A percentile compares a stretch with the other conserved stretches of the same genome.
Evolutionary conservation across 2,329 filamentous ascomycete genomes (phyloP).

Genomic region (Fusarium piperis): DNA sequence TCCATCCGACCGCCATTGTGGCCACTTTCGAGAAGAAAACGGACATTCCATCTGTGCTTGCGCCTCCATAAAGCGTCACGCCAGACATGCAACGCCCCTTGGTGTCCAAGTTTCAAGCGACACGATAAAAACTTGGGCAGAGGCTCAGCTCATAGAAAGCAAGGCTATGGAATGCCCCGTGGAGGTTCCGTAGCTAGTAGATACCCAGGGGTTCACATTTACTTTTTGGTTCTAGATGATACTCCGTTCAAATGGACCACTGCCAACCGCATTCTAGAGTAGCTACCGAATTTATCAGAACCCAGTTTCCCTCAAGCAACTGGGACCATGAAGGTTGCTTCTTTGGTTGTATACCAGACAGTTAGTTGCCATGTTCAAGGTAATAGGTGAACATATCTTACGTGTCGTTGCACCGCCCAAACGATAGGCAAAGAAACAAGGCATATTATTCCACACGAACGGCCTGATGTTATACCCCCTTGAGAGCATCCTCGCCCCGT

Average conservation of each 20-base stretch:
- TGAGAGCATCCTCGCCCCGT: neutral
- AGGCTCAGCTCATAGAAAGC: neutral
- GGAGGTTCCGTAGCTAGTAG: neutral
- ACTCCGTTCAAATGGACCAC: neutral
- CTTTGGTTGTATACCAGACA: neutral
- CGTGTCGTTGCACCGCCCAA: neutral
- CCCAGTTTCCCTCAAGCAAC: neutral
- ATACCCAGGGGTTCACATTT: neutral
- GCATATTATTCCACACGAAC: neutral
- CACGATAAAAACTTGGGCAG: neutral
- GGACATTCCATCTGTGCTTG: neutral
- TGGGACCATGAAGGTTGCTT: neutral
- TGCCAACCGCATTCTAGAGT: neutral
- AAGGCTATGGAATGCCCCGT: neutral
- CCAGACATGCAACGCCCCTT: neutral
- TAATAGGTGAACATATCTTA: neutral
- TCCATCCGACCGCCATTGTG: neutral
- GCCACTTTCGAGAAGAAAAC: neutral
- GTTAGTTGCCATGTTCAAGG: neutral
- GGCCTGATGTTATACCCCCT: neutral
- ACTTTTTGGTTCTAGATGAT: neutral
- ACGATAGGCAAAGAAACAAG: neutral
- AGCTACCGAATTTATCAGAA: neutral
- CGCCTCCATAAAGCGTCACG: neutral
- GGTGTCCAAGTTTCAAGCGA: neutral